Evolutionary conservation across 306 rosid genomes (phyloP).

Genomic region (Biancaea sappan): DNA sequence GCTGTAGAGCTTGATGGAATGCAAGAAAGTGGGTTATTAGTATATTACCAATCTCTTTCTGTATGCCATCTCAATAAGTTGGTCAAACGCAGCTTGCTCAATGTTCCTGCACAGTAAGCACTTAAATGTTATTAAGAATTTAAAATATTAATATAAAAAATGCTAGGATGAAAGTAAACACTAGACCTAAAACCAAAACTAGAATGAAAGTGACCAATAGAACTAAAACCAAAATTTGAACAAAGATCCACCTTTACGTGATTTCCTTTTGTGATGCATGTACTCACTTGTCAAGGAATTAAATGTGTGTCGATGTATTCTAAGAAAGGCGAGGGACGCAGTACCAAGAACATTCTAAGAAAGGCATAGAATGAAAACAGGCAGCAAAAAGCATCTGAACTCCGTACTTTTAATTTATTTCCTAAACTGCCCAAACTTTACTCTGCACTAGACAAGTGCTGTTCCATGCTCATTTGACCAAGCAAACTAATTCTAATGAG

Average conservation of each 20-base stretch:
- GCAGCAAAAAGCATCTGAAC: constrained; percentile 4
- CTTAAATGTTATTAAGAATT: constrained; percentile 28
- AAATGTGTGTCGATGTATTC: not conserved
- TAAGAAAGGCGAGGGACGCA: no score
- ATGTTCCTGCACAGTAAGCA: constrained; percentile 58
- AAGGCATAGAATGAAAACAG: constrained; percentile 11
- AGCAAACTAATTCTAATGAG: no score
- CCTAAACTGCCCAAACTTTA: no score
- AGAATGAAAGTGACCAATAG: no score
- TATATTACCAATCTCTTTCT: constrained; percentile 68
- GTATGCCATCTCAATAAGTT: constrained; percentile 79
- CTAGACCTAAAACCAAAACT: no score
- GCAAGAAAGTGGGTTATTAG: constrained; percentile 23
- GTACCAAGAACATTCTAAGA: not conserved
- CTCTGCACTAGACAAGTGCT: no score
- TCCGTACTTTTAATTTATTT: not conserved
- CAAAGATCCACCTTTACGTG: constrained; percentile 89
- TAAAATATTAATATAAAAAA: no score
- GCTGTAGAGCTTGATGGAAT: constrained; percentile 11
- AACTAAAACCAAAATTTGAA: no score
- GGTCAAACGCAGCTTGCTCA: constrained; percentile 80
- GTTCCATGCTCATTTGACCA: no score
- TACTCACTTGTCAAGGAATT: constrained; percentile 57
- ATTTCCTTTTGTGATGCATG: constrained; percentile 95
- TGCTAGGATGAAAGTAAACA: no score